Percentiles rank a stretch among this genome's conserved stretches.
Conservation (phyloP, 495 filamentous ascomycete genomes). For the Pyrenula massariospora region DNA sequence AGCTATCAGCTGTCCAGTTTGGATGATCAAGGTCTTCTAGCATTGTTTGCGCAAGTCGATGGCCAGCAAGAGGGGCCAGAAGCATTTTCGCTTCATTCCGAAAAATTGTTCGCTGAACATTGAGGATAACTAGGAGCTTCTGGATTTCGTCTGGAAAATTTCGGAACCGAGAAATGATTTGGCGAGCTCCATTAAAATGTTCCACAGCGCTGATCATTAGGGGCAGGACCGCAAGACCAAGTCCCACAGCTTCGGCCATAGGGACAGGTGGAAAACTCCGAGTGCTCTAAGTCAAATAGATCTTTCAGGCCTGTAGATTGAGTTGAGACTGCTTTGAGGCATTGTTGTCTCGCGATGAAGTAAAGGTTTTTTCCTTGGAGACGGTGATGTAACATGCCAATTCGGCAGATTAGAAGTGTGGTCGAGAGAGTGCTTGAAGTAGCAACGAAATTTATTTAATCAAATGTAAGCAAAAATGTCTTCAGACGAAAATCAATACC, state of each 20-base stretch:
- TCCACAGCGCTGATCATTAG: constrained; percentile 13
- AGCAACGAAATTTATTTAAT: too few relatives aligned
- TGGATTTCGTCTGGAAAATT: constrained; percentile 8
- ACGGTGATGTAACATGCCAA: too few relatives aligned
- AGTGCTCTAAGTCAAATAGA: too few relatives aligned
- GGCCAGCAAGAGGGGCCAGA: constrained; percentile 5
- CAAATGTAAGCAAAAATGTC: too few relatives aligned
- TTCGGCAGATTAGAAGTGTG: too few relatives aligned
- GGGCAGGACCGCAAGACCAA: constrained; percentile 16
- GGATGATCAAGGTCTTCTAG: constrained; percentile 5
- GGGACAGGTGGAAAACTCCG: too few relatives aligned
- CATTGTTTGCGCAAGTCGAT: constrained; percentile 3
- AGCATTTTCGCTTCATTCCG: constrained; percentile 5
- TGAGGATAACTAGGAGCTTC: background rate
- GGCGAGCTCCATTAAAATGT: constrained; percentile 9
- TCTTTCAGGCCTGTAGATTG: too few relatives aligned
- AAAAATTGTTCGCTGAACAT: constrained; percentile 7
- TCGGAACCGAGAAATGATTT: constrained; percentile 3
- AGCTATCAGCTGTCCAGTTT: background rate
- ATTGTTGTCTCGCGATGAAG: too few relatives aligned
- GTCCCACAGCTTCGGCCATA: constrained; percentile 8
- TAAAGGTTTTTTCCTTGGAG: too few relatives aligned
- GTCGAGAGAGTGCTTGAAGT: too few relatives aligned
- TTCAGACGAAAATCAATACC: too few relatives aligned
- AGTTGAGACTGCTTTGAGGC: too few relatives aligned